Conservation (phyloP, 306 rosid genomes). For the Quercus bicolor region DNA sequence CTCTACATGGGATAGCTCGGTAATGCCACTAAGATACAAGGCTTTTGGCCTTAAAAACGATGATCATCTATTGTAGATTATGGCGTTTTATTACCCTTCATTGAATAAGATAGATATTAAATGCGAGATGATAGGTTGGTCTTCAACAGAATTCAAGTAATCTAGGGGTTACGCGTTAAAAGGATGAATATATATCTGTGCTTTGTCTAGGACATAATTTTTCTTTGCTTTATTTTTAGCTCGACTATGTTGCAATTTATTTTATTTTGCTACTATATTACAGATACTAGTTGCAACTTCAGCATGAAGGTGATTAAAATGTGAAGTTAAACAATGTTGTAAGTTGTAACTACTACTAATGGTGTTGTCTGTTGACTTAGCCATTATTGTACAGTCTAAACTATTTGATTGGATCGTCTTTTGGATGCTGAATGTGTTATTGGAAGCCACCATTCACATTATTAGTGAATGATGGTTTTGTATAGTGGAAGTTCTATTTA, state of each 20-base stretch:
- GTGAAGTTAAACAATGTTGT: neutral
- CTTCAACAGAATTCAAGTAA: neutral
- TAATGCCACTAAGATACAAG: no score
- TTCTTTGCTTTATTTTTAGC: no score
- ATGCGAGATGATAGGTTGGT: neutral
- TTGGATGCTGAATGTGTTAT: neutral
- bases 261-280: neutral
- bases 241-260: neutral
- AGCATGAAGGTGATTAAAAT: neutral
- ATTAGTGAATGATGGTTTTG: neutral
- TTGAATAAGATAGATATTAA: neutral
- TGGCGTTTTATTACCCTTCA: neutral
- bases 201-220: neutral
- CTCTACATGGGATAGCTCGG: no score
- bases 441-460: neutral
- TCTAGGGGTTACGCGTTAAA: neutral
- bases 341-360: neutral
- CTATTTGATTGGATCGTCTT: neutral
- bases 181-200: neutral
- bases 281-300: neutral
- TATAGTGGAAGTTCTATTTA: neutral
- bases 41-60: neutral
- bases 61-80: neutral
- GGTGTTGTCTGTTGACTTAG: neutral
- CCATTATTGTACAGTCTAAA: neutral